Percentiles rank a stretch among this genome's conserved stretches.
Evolutionary conservation across 352 stramenopile genomes (phyloP).

Genomic region (Pythium coloratum): DNA sequence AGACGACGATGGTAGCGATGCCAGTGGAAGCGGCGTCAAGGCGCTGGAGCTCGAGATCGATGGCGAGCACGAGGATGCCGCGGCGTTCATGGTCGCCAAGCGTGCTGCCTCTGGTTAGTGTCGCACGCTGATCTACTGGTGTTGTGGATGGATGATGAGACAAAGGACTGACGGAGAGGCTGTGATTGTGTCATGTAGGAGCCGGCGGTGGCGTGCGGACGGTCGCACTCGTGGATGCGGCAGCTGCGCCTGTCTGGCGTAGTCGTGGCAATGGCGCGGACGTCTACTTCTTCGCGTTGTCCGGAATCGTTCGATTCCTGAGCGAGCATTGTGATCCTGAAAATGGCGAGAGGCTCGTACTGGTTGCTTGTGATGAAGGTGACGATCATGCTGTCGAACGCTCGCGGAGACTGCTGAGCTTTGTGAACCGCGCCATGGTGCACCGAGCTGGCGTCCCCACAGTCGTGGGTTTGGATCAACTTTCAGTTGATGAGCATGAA

Average conservation of each 20-base stretch:
- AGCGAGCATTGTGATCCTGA: slow-evolving; percentile 10
- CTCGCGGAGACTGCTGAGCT: neutral
- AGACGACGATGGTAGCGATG: neutral
- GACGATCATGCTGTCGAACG: neutral
- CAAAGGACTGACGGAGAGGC: neutral
- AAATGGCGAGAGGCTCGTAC: neutral
- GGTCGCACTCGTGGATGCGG: slow-evolving; percentile 22
- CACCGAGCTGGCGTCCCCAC: slow-evolving; percentile 17
- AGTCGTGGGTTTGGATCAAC: neutral
- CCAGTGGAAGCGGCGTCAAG: slow-evolving; percentile 6
- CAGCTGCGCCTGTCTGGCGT: slow-evolving; percentile 20
- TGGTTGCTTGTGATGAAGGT: neutral
- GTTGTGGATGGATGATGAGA: neutral
- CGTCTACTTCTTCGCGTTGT: slow-evolving; percentile 30
- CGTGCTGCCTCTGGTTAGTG: slow-evolving; percentile 18
- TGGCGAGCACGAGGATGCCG: slow-evolving; percentile 1
- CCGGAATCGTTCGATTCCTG: slow-evolving; percentile 29
- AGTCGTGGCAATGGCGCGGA: slow-evolving; percentile 23
- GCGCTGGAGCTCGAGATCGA: slow-evolving; percentile 30
- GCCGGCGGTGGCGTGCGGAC: slow-evolving; percentile 6
- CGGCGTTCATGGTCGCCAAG: slow-evolving; percentile 19
- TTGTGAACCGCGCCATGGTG: slow-evolving; percentile 15
- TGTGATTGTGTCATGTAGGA: slow-evolving; percentile 8
- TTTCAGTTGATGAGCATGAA: neutral
- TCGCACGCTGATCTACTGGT: neutral